Evolutionary conservation across 768 basidiomycete genomes (phyloP), one percentile per base, ranked within the genome.

Genomic region (Suillus sp.): DNA sequence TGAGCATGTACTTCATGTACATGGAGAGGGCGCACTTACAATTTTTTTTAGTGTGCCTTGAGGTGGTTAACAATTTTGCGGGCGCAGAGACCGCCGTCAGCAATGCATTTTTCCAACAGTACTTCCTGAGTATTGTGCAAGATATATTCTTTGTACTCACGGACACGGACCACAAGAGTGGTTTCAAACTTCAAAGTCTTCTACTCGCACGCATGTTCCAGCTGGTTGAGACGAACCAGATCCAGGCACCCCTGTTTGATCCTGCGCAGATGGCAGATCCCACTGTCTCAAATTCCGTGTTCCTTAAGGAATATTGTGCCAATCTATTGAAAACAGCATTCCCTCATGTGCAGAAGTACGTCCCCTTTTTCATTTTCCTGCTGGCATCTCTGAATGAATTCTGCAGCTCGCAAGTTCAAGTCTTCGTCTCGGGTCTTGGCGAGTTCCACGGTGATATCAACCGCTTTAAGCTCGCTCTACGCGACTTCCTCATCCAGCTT

Each of bases 151-250:
- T 93, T 69, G 96, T 99, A 47, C 83, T 99, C 51, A 98, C 96
- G 35, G 96, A 99, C 74, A 89, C 96, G 6, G 96, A 99, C 76
- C 96, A 99, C 83, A 99, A 98, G 87, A 95, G 93, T 70, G 96
- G 96, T 32, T 97, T 98, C 84, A 98, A 97, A 78, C 83, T 95
- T 64, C 96, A 98, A 77, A 92, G 91, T 69, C 80, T 93, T 68
- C 83, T 99, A n/a, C 87, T 99, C 51, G 92, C 94, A 20, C 86
- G 93, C 37, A 85, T 99, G 81, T 96, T 97, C 85, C 90, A 93
- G 74, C 85, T 99, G 30, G 92, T 96, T 42, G 92, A 96, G 75
- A 83, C 83, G 55, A 89, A 90, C 71, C 78, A 84, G 64, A 90
- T 98, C 70, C 86, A 88, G 65, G 86, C 90, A 2, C 93, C 96